These are phyloP conservation scores for Mallotus nudiflorus DNA, from an alignment of 345 rosid species.

Conservation along the genomic window DNA sequence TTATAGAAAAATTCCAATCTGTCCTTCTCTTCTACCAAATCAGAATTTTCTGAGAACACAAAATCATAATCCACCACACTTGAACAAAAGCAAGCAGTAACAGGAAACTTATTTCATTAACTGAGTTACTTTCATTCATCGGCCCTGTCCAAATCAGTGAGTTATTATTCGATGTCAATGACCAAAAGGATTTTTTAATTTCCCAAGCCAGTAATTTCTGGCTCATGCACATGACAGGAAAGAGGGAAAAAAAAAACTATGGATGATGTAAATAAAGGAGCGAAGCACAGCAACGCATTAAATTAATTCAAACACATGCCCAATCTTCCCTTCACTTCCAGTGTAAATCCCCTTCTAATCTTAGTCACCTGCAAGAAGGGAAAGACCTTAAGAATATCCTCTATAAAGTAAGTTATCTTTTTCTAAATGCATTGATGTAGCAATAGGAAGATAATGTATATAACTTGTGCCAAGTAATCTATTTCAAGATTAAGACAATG, in stretches of 20 bases:
- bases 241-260: background rate
- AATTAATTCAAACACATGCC: background rate
- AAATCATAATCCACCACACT: slow-evolving; percentile 7
- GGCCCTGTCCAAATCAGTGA: slow-evolving; percentile 16
- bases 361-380: slow-evolving; percentile 28
- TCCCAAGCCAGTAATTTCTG: slow-evolving; percentile 19
- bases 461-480: background rate
- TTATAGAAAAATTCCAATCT: slow-evolving; percentile 10
- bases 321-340: slow-evolving; percentile 17
- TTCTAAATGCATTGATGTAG: background rate
- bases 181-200: slow-evolving; percentile 9
- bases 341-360: slow-evolving; percentile 11
- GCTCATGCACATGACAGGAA: slow-evolving; percentile 13
- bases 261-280: slow-evolving; percentile 5
- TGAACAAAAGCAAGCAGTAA: slow-evolving; percentile 17
- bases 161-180: slow-evolving; percentile 17
- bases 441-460: background rate
- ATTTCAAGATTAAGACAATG: background rate
- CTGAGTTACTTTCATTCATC: slow-evolving; percentile 17
- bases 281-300: slow-evolving; percentile 7
- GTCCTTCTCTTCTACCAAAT: slow-evolving; percentile 17
- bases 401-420: background rate
- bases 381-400: background rate
- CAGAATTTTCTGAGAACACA: background rate
- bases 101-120: slow-evolving; percentile 36